Base-by-base conservation (phyloP, 345 rosid species). In the Raphanus raphanistrum region DNA sequence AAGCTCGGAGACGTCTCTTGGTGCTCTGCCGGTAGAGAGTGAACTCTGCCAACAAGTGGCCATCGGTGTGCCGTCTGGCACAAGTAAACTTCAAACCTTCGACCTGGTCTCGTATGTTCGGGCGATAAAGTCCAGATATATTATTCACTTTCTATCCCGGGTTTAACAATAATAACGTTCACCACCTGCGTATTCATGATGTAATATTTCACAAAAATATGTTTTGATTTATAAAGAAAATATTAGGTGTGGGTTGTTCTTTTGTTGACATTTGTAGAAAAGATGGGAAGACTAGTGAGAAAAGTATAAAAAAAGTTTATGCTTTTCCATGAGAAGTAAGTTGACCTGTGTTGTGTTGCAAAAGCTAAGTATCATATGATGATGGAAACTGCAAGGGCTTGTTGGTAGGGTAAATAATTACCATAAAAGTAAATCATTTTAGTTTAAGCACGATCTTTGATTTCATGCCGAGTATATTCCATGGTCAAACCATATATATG, bases 1-100 rank as follows among this genome's bases (percentile, higher is more conserved):
- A 94, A 92, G 86, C 81, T 94, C 36, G 94, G 98, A 52, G 91
- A 90, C 29, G 94, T 90, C 33, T 90, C 97, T 33, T 94, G 97
- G 98, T 87, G 88, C 79, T 97, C 98, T 48, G 78, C 89, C 21
- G 96, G 87, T 25, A 82, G 61, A 71, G 94, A 90, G 43, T 94
- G 98, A 96, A 84, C 80, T 2, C 79, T 92, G 32, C 90, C 93
- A 16, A 85, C 97, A 29, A 79, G 74, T 11, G 98, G 96, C 68
- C 88, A 89, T 54, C 71, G 88, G 60, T 94, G 87, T 73, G 93
- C 97, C 33, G 91, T 93, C 5, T 93, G 98, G 96, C 85, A 80
- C 48, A 89, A 89, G 80, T 88, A 82, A 86, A 55, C 31, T 61
- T 29, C 36, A 6, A 29, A 29, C 21, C 54, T 31, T 63, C 32